Evolutionary conservation across 441 rosid genomes (phyloP), one percentile per base, ranked within the genome.

Genomic region (Geranium incanum): DNA sequence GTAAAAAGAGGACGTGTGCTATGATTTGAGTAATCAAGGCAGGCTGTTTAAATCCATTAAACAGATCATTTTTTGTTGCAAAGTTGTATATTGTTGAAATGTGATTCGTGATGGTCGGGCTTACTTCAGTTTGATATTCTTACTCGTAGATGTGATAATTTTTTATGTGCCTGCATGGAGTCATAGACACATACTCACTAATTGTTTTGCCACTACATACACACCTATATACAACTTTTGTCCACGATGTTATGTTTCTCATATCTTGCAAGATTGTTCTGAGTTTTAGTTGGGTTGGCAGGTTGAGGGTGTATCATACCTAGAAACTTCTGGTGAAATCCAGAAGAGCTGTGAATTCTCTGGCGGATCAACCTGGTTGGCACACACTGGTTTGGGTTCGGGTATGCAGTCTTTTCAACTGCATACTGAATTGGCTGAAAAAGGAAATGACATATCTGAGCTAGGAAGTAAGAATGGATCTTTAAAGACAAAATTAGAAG

Each of bases 251-350:
- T 45, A 50, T 38, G 13, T 77, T 75, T 71, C 33, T 71, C 7
- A 13, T 68, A 6, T 48, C 50, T 70, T 23, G 18, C 23, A 68
- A 60, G 77, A 71, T 78, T 77, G 60, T 78, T 68, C 60, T 69
- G 68, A 18, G 55, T 65, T 67, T 71, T 70, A 60, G 72, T 66
- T 80, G 71, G 65, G 60, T 66, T 81, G 79, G 68, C 87, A 94
- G 98, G 86, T 94, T 77, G 95, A 89, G 78, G 80, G 77, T 73
- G 74, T 85, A 84, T 86, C 87, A 74, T 74, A 70, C 81, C 79
- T 91, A 70, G 84, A 81, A 75, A 79, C 78, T 41, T 75, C 76
- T 45, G 70, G 69, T 72, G 67, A 68, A 78, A 72, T 66, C 73
- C 79, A 80, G 71, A 75, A 75, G 81, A 81, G 68, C 68, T 78